These are phyloP conservation scores for Tetrahymena borealis DNA, from an alignment of 73 alveolate genomes.

Conservation along the genomic window DNA sequence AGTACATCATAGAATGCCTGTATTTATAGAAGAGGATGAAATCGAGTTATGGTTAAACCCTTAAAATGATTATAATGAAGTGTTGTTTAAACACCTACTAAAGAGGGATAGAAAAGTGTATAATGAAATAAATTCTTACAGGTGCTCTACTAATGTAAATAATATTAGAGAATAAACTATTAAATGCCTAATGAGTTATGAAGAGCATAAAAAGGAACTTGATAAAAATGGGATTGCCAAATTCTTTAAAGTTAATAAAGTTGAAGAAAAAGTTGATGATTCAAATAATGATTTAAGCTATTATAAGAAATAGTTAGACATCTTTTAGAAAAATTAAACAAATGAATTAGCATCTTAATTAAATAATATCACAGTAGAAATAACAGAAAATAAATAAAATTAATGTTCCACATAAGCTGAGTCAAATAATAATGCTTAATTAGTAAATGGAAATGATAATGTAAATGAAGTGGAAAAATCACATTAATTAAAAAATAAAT, in stretches of 20 bases:
- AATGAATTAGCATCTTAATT: neutral
- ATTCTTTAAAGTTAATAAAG: neutral
- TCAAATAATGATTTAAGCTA: neutral
- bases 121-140: neutral
- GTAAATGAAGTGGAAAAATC: too few relatives aligned
- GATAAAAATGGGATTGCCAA: constrained; percentile 34
- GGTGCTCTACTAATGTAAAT: constrained; percentile 14
- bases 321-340: neutral
- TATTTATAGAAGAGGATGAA: constrained; percentile 38
- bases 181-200: constrained; percentile 9
- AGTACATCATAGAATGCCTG: constrained; percentile 48
- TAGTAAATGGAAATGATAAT: too few relatives aligned
- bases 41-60: constrained; percentile 36
- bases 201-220: constrained; percentile 21
- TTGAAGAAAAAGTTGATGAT: neutral
- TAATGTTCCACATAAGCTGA: too few relatives aligned
- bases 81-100: neutral
- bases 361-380: neutral
- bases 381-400: too few relatives aligned
- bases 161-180: constrained; percentile 5
- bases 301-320: neutral
- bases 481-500: too few relatives aligned
- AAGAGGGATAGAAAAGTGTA: neutral
- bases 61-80: neutral
- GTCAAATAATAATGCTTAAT: too few relatives aligned